phyloP scores from a whole-genome alignment of 2,329 filamentous ascomycete species.

The Drechslera avenae region DNA sequence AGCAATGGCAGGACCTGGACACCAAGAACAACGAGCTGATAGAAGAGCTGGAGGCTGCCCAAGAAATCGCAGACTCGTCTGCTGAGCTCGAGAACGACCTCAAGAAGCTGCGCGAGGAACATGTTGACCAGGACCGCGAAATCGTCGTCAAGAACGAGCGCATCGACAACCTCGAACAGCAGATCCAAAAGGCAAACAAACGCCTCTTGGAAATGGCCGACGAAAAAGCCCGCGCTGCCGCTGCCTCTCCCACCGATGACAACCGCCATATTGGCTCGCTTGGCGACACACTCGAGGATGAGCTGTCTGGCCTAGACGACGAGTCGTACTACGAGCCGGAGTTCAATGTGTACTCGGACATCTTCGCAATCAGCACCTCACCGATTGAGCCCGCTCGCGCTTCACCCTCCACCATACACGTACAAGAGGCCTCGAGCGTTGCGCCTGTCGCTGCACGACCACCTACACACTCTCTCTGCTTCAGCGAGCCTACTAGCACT shows the following conservation, averaged over 20 bases:
- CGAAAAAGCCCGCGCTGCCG: constrained; percentile 10
- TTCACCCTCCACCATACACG: background rate
- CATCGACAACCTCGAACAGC: constrained; percentile 28
- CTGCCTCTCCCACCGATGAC: constrained; percentile 19
- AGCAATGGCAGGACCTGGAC: too few species aligned
- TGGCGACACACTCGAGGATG: constrained; percentile 19
- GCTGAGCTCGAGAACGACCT: constrained; percentile 19
- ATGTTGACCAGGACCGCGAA: constrained; percentile 18
- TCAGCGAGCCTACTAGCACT: constrained; percentile 1
- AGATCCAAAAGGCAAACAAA: constrained; percentile 25
- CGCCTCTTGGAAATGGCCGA: constrained; percentile 16
- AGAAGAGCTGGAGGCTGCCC: constrained; percentile 15
- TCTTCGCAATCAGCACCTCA: constrained; percentile 7
- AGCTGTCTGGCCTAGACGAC: constrained; percentile 19
- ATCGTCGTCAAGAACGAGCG: constrained; percentile 33
- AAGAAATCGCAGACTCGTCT: constrained; percentile 9
- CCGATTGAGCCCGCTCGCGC: constrained; percentile 3
- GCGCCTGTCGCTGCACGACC: background rate
- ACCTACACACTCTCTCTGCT: background rate
- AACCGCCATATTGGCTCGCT: constrained; percentile 6
- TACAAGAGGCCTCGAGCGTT: constrained; percentile 1
- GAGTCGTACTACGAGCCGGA: constrained; percentile 11
- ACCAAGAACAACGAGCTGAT: constrained; percentile 12
- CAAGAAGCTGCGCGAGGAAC: constrained; percentile 9
- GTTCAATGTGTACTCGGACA: constrained; percentile 12